Conservation (phyloP, 805 yeast genomes). For the Metschnikowia amazonensis region DNA sequence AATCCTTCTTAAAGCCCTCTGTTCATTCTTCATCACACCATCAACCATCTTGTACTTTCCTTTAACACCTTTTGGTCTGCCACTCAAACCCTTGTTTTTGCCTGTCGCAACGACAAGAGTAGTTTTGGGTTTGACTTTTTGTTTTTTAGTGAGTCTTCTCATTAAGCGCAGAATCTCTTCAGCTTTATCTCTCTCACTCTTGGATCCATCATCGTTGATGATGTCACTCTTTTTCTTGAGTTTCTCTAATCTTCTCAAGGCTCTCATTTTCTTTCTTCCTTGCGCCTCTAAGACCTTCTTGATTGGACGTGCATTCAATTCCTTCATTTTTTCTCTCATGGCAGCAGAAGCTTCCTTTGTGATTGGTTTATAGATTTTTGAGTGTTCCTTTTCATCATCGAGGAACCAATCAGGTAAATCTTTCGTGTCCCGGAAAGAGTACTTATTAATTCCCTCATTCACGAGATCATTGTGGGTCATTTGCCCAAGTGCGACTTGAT, state of each 20-base stretch:
- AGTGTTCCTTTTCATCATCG: conserved; percentile 87
- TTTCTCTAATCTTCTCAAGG: conserved; percentile 79
- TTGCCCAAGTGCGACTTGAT: conserved; percentile 88
- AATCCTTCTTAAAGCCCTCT: conserved; percentile 85
- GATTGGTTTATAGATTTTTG: conserved; percentile 83
- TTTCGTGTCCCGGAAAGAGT: conserved; percentile 86
- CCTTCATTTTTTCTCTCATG: conserved; percentile 40
- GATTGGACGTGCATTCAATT: conserved; percentile 94
- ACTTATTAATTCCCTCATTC: conserved; percentile 91
- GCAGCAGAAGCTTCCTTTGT: conserved; percentile 74
- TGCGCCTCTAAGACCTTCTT: conserved; percentile 98
- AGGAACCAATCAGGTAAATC: conserved; percentile 95
- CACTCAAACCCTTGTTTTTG: conserved; percentile 76
- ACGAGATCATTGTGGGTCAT: conserved; percentile 77
- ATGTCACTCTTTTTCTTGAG: conserved; percentile 88
- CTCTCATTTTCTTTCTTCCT: conserved; percentile 94
- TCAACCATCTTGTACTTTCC: conserved; percentile 99
- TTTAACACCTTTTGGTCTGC: conserved; percentile 94
- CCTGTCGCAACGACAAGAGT: conserved; percentile 89
- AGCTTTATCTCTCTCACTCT: conserved; percentile 91
- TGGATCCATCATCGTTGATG: conserved; percentile 81
- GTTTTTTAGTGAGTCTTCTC: conserved; percentile 72
- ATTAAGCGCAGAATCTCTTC: conserved; percentile 85
- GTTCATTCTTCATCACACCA: conserved; percentile 96
- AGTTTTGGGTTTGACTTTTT: conserved; percentile 72